phyloP scores from a whole-genome alignment of 176 grass and related monocot species.

The Oryza meyeriana region DNA sequence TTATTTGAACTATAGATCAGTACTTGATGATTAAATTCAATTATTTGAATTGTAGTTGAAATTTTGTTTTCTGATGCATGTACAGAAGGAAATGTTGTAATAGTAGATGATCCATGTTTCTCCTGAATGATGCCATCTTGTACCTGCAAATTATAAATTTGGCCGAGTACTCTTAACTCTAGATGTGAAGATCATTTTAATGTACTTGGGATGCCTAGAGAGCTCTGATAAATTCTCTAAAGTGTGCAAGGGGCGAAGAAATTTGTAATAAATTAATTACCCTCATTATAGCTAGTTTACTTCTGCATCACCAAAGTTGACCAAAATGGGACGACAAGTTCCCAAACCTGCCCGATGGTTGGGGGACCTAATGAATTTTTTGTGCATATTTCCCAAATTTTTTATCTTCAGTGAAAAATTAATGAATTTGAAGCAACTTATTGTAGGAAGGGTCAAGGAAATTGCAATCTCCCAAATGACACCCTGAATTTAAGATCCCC shows the following conservation, averaged over 20 bases:
- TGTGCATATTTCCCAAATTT: background rate
- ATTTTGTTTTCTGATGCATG: background rate
- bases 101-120: background rate
- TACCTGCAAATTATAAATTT: background rate
- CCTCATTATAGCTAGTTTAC: background rate
- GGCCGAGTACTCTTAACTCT: background rate
- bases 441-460: background rate
- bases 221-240: background rate
- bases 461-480: too few species aligned
- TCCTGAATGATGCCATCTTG: background rate
- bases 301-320: background rate
- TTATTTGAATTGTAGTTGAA: background rate
- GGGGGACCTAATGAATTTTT: background rate
- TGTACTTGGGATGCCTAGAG: background rate
- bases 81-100: background rate
- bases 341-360: background rate
- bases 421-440: background rate
- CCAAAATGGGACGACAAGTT: background rate
- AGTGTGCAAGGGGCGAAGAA: background rate
- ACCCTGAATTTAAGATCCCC: too few species aligned
- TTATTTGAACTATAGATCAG: background rate
- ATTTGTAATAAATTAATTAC: background rate
- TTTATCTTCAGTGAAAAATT: background rate
- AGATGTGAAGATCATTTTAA: background rate
- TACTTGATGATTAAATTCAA: background rate